phyloP scores from a whole-genome alignment of 108 stramenopile species.

The Cylindrotheca closterium region DNA sequence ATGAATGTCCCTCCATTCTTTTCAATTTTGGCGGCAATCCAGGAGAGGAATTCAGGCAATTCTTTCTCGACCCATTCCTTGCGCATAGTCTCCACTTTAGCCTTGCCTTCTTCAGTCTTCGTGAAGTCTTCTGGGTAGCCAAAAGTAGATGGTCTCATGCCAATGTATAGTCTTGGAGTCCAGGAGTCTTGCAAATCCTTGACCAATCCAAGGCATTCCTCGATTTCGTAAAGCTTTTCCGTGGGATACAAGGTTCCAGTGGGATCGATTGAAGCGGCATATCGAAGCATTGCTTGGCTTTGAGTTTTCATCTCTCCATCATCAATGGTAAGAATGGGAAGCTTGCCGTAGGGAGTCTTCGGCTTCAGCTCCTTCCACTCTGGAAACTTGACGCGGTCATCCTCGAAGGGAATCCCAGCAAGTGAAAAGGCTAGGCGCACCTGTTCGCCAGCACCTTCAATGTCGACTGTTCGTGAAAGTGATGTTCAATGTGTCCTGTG shows the following conservation, averaged over 20 bases:
- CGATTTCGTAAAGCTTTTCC: constrained; percentile 47
- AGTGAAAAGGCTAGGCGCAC: constrained; percentile 53
- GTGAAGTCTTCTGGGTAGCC: constrained; percentile 53
- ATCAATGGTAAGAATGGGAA: constrained; percentile 66
- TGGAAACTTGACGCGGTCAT: constrained; percentile 43
- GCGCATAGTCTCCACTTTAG: constrained; percentile 48
- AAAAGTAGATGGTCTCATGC: constrained; percentile 49
- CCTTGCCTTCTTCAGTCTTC: constrained; percentile 52
- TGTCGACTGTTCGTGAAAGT: too few relatives aligned
- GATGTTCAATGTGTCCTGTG: too few relatives aligned
- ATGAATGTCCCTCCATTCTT: constrained; percentile 34
- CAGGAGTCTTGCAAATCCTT: constrained; percentile 58
- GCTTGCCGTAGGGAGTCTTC: constrained; percentile 58
- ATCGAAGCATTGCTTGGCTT: constrained; percentile 61
- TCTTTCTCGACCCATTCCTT: constrained; percentile 42
- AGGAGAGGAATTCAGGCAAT: constrained; percentile 46
- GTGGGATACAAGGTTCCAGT: constrained; percentile 43
- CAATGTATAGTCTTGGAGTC: constrained; percentile 41
- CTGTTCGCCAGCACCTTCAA: constrained; percentile 68
- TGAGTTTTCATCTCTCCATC: constrained; percentile 47
- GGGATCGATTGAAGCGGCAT: constrained; percentile 16
- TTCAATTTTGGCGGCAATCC: constrained; percentile 33
- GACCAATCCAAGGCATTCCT: constrained; percentile 57
- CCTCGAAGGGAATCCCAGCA: constrained; percentile 43
- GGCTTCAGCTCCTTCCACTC: constrained; percentile 68